Percentiles rank a stretch among this genome's conserved stretches.
phyloP scores from a whole-genome alignment of 2,329 filamentous ascomycete species.

The Aspergillus costaricaensis region DNA sequence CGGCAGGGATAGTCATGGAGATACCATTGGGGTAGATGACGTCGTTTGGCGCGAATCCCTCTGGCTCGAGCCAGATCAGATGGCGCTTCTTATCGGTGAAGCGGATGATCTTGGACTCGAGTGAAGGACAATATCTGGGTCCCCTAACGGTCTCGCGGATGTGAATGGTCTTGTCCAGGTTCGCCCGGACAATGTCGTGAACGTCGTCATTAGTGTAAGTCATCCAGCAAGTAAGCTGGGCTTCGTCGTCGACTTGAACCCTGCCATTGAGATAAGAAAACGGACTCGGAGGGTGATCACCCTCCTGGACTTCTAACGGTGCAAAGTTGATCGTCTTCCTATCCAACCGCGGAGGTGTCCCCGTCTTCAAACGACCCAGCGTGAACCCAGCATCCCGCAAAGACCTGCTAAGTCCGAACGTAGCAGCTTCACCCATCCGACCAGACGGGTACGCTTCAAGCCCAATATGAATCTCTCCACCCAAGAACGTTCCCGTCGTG shows the following conservation, averaged over 20 bases:
- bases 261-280: conserved; percentile 86
- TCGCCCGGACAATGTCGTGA: conserved; percentile 80
- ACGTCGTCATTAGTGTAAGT: conserved; percentile 83
- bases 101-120: conserved; percentile 90
- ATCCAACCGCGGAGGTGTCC: conserved; percentile 86
- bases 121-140: conserved; percentile 89
- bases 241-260: conserved; percentile 67
- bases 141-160: conserved; percentile 94
- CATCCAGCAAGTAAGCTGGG: conserved; percentile 82
- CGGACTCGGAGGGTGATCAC: conserved; percentile 81
- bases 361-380: conserved; percentile 89
- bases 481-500: conserved; percentile 92
- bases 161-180: conserved; percentile 94
- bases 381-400: conserved; percentile 84
- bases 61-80: conserved; percentile 95
- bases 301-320: conserved; percentile 69
- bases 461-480: conserved; percentile 95
- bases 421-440: conserved; percentile 90
- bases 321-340: conserved; percentile 78
- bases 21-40: conserved; percentile 95
- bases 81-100: conserved; percentile 80
- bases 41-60: conserved; percentile 81
- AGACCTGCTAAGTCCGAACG: conserved; percentile 88
- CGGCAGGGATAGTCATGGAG: conserved; percentile 91
- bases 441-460: conserved; percentile 82